Evolutionary conservation across 1,284 basidiomycete species (phyloP), one percentile per base, ranked within the genome.

Genomic region (Cutaneotrichosporon spelunceum): DNA sequence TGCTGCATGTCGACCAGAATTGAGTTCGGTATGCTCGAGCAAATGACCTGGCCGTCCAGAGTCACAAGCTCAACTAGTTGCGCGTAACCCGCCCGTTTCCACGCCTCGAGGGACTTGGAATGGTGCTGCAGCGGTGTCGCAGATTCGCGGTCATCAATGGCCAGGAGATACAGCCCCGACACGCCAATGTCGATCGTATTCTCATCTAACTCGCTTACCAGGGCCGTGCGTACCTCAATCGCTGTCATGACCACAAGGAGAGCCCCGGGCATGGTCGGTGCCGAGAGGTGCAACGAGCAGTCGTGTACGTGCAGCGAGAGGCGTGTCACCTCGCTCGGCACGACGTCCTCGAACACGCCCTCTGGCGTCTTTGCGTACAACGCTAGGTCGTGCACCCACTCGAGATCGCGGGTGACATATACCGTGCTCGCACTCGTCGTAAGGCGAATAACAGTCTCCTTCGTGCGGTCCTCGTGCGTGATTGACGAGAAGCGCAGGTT

Each of bases 301-400:
- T 93, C 87, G n/a, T 81, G 66, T n/a, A 92, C 68, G 58, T 83
- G 84, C 21, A 93, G 63, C 7, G 82, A 80, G 29, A 98, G 79
- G 6, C 83, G 81, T 1, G 93, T 96, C 33, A 90, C 81, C 74
- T 98, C 94, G 64, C 86, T 93, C 0, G 95, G 95, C 23, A 93
- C 86, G 14, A 97, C 92, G 50, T 92, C 85, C 74, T 96, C 93
- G 73, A 99, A 98, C 0, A 90, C 89, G 86, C 90, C 93, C 53
- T 90, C 89, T 14, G 95, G 95, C 24, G 93, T 86, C 74, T 92
- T 92, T 30, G 83, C 81, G 71, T 95, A 94, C 1, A 64, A 60
- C 4, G 77, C 78, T 8, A 98, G 68, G 66, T 93, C 89, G 4
- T 80, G 69, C 4, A 86, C 76, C 85, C 90, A 90, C 9, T 77